Evolutionary conservation across 805 yeast genomes (phyloP).

Genomic region (Wickerhamiella slavikovae): DNA sequence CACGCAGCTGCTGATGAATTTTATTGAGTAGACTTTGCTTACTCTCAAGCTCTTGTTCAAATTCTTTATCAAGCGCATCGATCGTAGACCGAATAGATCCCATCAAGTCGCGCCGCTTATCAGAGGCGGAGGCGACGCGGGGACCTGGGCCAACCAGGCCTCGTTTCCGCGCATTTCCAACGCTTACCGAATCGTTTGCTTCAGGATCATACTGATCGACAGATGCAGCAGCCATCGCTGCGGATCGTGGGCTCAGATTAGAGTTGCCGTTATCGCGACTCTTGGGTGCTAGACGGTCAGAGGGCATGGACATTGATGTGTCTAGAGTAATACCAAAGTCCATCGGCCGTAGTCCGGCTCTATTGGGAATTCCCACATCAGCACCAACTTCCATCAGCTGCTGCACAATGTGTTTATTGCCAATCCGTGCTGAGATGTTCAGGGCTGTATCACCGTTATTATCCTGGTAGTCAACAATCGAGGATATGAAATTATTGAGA

Average conservation of each 20-base stretch:
- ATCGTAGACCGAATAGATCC: slow-evolving; percentile 32
- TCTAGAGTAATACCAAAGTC: slow-evolving; percentile 51
- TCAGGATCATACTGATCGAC: neutral
- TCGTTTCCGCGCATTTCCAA: neutral
- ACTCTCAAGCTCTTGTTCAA: slow-evolving; percentile 32
- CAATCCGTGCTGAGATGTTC: slow-evolving; percentile 79
- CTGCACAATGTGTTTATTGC: slow-evolving; percentile 60
- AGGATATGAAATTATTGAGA: slow-evolving; percentile 37
- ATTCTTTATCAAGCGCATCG: slow-evolving; percentile 32
- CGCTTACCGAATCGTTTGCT: neutral
- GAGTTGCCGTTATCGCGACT: neutral
- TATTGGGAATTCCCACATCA: slow-evolving; percentile 54
- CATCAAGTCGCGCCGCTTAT: slow-evolving; percentile 24
- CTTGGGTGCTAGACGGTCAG: neutral
- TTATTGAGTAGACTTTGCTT: slow-evolving; percentile 32
- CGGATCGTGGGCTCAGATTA: too few relatives aligned
- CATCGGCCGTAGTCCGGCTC: slow-evolving; percentile 65
- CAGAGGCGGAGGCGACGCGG: slow-evolving; percentile 5
- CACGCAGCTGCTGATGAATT: slow-evolving; percentile 35
- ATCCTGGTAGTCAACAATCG: slow-evolving; percentile 75
- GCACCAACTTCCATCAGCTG: slow-evolving; percentile 79
- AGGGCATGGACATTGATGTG: neutral
- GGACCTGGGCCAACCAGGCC: neutral
- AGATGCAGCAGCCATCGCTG: neutral
- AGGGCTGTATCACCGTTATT: slow-evolving; percentile 87